Evolutionary conservation across 179 eudicot genomes (phyloP), one percentile per base, ranked within the genome.

Genomic region (Beta macrorhiza): DNA sequence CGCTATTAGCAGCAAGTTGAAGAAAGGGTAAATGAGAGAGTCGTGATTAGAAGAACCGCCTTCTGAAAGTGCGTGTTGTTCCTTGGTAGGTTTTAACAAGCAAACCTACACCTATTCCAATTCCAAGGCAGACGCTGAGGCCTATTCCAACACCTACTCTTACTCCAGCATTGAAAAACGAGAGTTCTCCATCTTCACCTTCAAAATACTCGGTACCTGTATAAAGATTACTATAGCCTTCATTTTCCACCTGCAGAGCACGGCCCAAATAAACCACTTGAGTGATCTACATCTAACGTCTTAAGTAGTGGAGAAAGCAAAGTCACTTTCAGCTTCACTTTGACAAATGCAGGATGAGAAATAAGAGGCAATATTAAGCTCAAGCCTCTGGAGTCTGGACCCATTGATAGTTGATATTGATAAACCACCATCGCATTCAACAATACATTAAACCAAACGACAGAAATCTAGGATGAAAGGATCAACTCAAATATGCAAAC

Each of bases 61-160:
- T 88, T 86, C 86, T 91, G 83, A 96, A 90, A 79, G 84, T 91
- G n/a, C 91, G 84, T 45, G 99, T 89, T 8, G 98, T 96, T 56
- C 90, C 82, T 75, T 91, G 96, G 89, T 94, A 94, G 58, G 97
- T 89, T 15, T 91, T 92, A 55, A 88, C 96, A 19, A 96, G 83
- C 84, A 96, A 83, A 62, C 99, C 98, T 57, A 91, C 99, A 52
- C 99, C 99, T 58, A 96, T 81, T 51, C 99, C 99, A 25, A 96
- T 85, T 12, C 99, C 98, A 19, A 96, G 87, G 82, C 98, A 92
- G 68, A 96, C 80, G n/a, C 99, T 92, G 72, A 96, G 96, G 81
- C 99, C 99, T 74, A 96, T 91, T 53, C 99, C 99, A 64, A 95
- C 98, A 62, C 99, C 99, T 9, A 95, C 99, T 81, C 99, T 87